Evolutionary conservation across 305 asterid genomes (phyloP), one percentile per base, ranked within the genome.

Genomic region (Fraxinus greggii): DNA sequence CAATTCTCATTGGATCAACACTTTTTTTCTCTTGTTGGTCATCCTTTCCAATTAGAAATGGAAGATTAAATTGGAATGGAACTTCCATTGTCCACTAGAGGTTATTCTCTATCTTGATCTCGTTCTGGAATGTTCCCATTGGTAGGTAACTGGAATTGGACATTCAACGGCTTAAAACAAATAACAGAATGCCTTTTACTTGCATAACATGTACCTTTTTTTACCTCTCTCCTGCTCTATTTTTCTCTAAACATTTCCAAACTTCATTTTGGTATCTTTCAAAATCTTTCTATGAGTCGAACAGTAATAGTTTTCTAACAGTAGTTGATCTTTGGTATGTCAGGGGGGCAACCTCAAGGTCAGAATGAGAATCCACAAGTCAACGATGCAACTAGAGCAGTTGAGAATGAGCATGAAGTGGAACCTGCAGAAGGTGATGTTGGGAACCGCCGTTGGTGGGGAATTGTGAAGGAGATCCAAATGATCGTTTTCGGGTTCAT

Each of bases 401-500:
- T 59, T 0, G 95, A 85, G 86, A 89, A 93, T 67, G 94, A 88
- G 81, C 86, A 73, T 63, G 91, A 79, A 5, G 89, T 29, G 69
- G 94, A 88, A 84, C 87, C 89, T 4, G 88, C 86, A n/a, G 92
- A 78, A 78, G 93, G 80, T 0, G 94, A 86, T 28, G 90, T 77
- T 65, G 92, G 91, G 81, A 91, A 92, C 79, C 93, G 7, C 59
- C 59, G 92, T 59, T 90, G 91, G 94, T 90, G 97, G 97, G 88
- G 85, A 78, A 93, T 95, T 17, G 95, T 89, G 24, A 93, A 89
- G 89, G 98, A 93, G 90, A 84, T 95, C 78, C 97, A 93, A 87
- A 83, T 95, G 92, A 84, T 95, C 45, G 97, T 93, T 54, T 95
- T 93, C 78, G 98, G 98, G 85, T 95, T 95, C 97, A 95, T 95